Evolutionary conservation across 208 protist genomes (phyloP), one percentile per base, ranked within the genome.

Genomic region (Crithidia sp.): DNA sequence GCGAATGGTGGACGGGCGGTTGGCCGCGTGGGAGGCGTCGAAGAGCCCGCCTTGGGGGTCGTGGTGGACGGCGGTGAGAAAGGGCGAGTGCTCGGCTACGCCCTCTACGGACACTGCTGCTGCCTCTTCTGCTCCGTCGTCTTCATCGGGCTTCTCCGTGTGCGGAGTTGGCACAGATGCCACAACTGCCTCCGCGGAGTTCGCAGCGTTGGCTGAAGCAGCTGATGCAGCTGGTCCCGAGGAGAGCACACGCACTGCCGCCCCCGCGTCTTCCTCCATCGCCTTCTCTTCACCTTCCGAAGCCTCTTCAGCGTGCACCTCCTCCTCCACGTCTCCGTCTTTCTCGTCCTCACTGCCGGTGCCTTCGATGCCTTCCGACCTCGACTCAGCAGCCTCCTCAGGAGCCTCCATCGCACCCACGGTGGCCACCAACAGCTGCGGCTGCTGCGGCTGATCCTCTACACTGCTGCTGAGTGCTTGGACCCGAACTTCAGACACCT

Each of bases 391-490:
- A 17, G 3, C 17, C 7, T 3, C 9, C 47, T 53, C 7, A 13
- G 9, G 5, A 7, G 0, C 17, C 3, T 3, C 54, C 52, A 49
- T 43, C 10, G 53, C 16, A 3, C 14, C 39, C 2, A 57, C 52
- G 3, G 39, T 28, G 10, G 52, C 63, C 50, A 68, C 40, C 45
- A 39, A 45, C 6, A 67, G 49, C 13, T 69, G 64, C 52, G 17
- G 6, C 40, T 16, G 55, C 66, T 65, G 60, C 40, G 12, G 40
- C 44, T 13, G 7, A 7, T 71, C 40, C 53, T 43, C 55, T 4
- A 28, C 28, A 1, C 28, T 28, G 28, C 28, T 28, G 28, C 28
- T 28, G 28, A 28, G 28, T 28, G 28, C 28, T 28, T 28, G 28
- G 0, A 28, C 28, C 28, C 28, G 28, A 0, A 28, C 28, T 28